phyloP scores from a whole-genome alignment of 148 eudicot genomes.

The Mesembryanthemum crystallinum region DNA sequence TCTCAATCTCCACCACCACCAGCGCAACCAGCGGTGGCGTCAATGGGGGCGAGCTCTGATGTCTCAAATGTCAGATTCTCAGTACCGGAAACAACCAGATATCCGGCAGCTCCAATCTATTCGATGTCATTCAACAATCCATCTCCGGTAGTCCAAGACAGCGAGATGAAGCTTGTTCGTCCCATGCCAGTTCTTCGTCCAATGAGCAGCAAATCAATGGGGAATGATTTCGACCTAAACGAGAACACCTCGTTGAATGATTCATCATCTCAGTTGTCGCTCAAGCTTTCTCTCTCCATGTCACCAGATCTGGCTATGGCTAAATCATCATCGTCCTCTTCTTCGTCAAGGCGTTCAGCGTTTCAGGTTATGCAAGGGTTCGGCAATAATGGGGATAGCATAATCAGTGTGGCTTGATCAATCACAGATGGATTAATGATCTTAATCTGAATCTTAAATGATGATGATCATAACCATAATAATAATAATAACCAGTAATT shows the following conservation, averaged over 20 bases:
- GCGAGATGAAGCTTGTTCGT: constrained; percentile 16
- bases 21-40: neutral
- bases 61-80: constrained; percentile 19
- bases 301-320: constrained; percentile 19
- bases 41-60: constrained; percentile 17
- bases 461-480: neutral
- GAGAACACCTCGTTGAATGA: too few relatives aligned
- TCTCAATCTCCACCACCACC: constrained; percentile 10
- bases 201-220: constrained; percentile 26
- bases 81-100: constrained; percentile 4
- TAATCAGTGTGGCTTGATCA: constrained; percentile 24
- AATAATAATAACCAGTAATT: constrained; percentile 1
- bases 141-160: neutral
- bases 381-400: constrained; percentile 3
- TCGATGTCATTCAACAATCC: constrained; percentile 31
- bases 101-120: constrained; percentile 21
- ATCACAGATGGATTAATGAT: neutral
- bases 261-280: constrained; percentile 40
- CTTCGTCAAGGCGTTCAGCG: constrained; percentile 15
- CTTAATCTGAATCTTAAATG: neutral
- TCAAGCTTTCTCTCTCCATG: constrained; percentile 57
- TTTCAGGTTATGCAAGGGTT: constrained; percentile 25
- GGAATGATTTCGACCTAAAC: constrained; percentile 35
- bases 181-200: constrained; percentile 29
- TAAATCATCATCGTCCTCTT: neutral